Evolutionary conservation across 805 yeast genomes (phyloP).

Genomic region (Lachancea fermentati): DNA sequence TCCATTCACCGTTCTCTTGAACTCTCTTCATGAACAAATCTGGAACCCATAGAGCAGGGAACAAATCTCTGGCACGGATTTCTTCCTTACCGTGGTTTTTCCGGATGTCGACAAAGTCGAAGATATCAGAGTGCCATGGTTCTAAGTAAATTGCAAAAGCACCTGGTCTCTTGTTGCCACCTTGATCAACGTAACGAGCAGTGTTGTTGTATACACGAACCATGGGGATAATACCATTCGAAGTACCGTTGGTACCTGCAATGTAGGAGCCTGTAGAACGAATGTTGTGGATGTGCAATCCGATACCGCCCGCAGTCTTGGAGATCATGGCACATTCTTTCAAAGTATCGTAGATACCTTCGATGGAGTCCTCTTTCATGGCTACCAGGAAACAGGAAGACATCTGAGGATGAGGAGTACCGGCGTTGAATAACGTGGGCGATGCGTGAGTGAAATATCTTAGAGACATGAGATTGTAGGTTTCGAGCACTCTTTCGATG

Average conservation of each 20-base stretch:
- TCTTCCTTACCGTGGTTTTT: slow-evolving; percentile 97
- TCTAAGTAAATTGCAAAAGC: slow-evolving; percentile 92
- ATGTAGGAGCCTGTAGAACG: slow-evolving; percentile 83
- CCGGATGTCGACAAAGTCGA: slow-evolving; percentile 78
- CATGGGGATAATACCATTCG: slow-evolving; percentile 95
- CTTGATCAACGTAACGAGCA: slow-evolving; percentile 96
- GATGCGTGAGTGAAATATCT: slow-evolving; percentile 91
- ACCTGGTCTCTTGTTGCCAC: slow-evolving; percentile 97
- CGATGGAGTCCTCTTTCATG: slow-evolving; percentile 91
- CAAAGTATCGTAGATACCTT: slow-evolving; percentile 87
- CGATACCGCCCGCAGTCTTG: slow-evolving; percentile 94
- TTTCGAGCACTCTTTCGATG: slow-evolving; percentile 62
- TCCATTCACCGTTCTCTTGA: slow-evolving; percentile 74
- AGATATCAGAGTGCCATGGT: slow-evolving; percentile 95
- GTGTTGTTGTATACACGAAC: slow-evolving; percentile 90
- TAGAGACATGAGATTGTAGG: slow-evolving; percentile 81
- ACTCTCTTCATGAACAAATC: slow-evolving; percentile 93
- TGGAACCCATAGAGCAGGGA: slow-evolving; percentile 91
- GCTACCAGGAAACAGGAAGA: slow-evolving; percentile 91
- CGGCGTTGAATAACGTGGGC: slow-evolving; percentile 92
- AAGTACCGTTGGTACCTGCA: slow-evolving; percentile 87
- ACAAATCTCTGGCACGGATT: slow-evolving; percentile 84
- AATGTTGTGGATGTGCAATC: slow-evolving; percentile 81
- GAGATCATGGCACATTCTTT: slow-evolving; percentile 86
- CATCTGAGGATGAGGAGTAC: slow-evolving; percentile 77